phyloP scores from a whole-genome alignment of 345 rosid species.

The Eutrema japonicum region DNA sequence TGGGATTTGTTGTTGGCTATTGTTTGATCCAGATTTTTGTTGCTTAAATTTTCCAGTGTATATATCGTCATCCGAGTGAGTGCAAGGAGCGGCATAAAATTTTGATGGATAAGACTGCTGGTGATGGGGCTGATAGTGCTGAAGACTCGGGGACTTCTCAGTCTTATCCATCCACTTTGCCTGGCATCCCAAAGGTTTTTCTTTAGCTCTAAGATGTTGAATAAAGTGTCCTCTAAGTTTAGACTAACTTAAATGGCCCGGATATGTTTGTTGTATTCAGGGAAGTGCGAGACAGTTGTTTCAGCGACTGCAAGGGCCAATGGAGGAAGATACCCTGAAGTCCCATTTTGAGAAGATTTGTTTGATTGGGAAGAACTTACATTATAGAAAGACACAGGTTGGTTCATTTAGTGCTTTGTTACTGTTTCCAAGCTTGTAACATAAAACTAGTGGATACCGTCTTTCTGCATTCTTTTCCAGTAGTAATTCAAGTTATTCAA shows the following conservation, averaged over 20 bases:
- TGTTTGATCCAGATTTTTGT: neutral
- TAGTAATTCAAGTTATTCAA: constrained; percentile 14
- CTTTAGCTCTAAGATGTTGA: constrained; percentile 23
- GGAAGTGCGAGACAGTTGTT: constrained; percentile 99
- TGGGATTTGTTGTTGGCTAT: constrained; percentile 15
- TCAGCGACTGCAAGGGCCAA: constrained; percentile 95
- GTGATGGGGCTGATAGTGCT: constrained; percentile 98
- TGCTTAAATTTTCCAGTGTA: constrained; percentile 57
- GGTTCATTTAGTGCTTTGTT: constrained; percentile 36
- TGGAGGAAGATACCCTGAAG: constrained; percentile 92
- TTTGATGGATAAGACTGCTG: constrained; percentile 82
- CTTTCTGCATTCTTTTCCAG: constrained; percentile 22
- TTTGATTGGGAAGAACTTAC: constrained; percentile 76
- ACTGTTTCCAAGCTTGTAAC: constrained; percentile 19
- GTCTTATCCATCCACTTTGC: constrained; percentile 97
- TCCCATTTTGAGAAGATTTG: constrained; percentile 97
- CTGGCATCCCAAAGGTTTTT: constrained; percentile 96
- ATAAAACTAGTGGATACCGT: constrained; percentile 3
- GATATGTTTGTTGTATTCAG: constrained; percentile 54
- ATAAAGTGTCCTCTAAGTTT: constrained; percentile 36
- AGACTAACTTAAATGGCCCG: constrained; percentile 29
- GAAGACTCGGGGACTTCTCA: constrained; percentile 99
- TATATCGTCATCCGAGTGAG: constrained; percentile 84
- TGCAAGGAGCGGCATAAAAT: constrained; percentile 98
- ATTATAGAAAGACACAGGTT: constrained; percentile 72